Evolutionary conservation across 1,284 basidiomycete genomes (phyloP).

Genomic region (Leucoagaricus sp.): DNA sequence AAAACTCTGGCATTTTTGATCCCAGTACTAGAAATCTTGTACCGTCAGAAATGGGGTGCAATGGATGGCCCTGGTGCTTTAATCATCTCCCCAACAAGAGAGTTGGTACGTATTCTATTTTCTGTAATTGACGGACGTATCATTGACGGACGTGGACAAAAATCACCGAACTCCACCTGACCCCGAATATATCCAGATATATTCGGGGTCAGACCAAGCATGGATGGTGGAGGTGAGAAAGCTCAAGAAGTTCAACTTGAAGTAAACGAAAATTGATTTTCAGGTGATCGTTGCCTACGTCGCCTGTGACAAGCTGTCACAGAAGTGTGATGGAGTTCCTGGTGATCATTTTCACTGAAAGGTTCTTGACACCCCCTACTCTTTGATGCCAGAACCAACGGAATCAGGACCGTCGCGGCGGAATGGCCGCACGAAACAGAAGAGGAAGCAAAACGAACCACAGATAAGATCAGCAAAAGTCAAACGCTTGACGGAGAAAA

Average conservation of each 20-base stretch:
- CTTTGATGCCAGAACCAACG: background rate
- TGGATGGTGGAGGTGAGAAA: no score
- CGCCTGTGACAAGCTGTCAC: no score
- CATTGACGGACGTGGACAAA: no score
- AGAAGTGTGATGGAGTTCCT: no score
- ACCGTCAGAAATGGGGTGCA: slow-evolving; percentile 93
- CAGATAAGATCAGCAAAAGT: slow-evolving; percentile 34
- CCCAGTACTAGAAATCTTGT: slow-evolving; percentile 90
- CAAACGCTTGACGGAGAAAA: slow-evolving; percentile 52
- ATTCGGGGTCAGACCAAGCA: no score
- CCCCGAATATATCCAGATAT: no score
- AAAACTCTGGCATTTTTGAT: slow-evolving; percentile 98
- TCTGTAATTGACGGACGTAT: no score
- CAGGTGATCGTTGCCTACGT: no score
- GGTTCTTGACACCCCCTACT: background rate
- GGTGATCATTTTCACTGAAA: background rate
- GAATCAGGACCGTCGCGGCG: background rate
- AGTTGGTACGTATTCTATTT: slow-evolving; percentile 60
- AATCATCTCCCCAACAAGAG: slow-evolving; percentile 93
- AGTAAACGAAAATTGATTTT: no score
- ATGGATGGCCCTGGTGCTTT: slow-evolving; percentile 94
- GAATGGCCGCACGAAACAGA: slow-evolving; percentile 14
- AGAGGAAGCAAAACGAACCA: slow-evolving; percentile 25
- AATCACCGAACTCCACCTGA: no score
- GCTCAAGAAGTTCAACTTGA: no score